A percentile compares a stretch with the other conserved stretches of the same genome.
Evolutionary conservation across 2,329 filamentous ascomycete species (phyloP).

Genomic region (Phaeosphaeriaceae sp.): DNA sequence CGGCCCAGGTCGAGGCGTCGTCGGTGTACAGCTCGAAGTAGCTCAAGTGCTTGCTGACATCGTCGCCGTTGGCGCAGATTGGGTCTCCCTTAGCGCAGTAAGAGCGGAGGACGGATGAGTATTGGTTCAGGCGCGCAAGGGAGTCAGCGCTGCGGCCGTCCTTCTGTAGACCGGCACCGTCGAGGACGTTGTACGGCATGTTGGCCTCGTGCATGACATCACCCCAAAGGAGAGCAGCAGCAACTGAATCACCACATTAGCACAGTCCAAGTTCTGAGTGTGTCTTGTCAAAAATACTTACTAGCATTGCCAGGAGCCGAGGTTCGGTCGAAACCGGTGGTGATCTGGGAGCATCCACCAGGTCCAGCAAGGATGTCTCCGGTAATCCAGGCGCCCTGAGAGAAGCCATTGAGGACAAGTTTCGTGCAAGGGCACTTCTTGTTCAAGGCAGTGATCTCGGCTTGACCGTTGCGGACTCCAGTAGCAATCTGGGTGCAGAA

Average conservation of each 20-base stretch:
- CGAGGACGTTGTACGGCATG: conserved; percentile 30
- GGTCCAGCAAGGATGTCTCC: conserved; percentile 64
- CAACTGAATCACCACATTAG: conserved; percentile 15
- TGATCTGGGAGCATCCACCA: conserved; percentile 24
- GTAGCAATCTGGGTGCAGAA: conserved; percentile 26
- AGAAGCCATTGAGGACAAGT: conserved; percentile 66
- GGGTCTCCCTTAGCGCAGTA: conserved; percentile 69
- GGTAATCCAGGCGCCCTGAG: conserved; percentile 65
- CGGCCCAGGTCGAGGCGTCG: conserved; percentile 28
- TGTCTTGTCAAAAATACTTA: conserved; percentile 22
- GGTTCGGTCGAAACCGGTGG: conserved; percentile 22
- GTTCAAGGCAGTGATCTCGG: conserved; percentile 61
- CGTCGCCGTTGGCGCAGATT: conserved; percentile 68
- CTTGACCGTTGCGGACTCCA: conserved; percentile 25
- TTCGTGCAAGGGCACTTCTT: conserved; percentile 61
- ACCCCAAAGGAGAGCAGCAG: conserved; percentile 30
- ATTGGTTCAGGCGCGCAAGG: conserved; percentile 26
- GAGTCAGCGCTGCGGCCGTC: conserved; percentile 15
- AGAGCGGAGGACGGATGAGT: conserved; percentile 61
- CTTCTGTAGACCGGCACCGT: conserved; percentile 20
- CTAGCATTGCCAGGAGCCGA: conserved; percentile 27
- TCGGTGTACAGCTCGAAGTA: conserved; percentile 54
- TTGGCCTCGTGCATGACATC: conserved; percentile 29
- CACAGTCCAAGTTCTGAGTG: conserved; percentile 1
- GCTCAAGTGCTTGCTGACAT: conserved; percentile 64